These are phyloP conservation scores for Chlamydomonas sp. DNA, from an alignment of 139 green algal species.

Conservation along the genomic window DNA sequence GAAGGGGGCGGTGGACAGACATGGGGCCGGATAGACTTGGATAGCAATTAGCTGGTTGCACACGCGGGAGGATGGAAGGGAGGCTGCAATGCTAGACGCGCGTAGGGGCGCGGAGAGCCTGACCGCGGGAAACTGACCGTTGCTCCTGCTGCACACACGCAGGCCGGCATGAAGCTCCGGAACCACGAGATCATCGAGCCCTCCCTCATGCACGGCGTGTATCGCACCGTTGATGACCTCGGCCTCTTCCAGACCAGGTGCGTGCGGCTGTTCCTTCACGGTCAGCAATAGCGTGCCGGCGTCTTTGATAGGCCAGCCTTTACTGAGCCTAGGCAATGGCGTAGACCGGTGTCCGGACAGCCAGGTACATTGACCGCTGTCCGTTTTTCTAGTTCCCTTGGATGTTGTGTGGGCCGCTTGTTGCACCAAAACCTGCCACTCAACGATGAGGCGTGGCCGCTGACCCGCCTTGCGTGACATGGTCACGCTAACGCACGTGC, in stretches of 20 bases:
- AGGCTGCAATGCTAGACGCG: no score
- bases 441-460: not conserved
- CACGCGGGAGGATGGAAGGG: not conserved
- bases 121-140: no score
- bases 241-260: constrained; percentile 6
- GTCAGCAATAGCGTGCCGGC: not conserved
- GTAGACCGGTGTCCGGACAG: no score
- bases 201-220: not conserved
- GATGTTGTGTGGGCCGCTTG: no score
- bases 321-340: no score
- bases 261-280: not conserved
- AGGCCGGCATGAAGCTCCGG: constrained; percentile 21
- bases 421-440: not conserved
- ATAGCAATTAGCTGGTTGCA: no score
- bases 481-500: not conserved
- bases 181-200: constrained; percentile 10
- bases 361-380: no score
- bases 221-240: not conserved
- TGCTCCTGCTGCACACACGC: not conserved
- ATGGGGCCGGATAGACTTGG: no score
- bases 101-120: no score
- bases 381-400: not conserved
- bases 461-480: not conserved
- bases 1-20: no score
- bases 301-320: no score